Conservation (phyloP, 2,329 filamentous ascomycete genomes). For the Lasiodiplodia theobromae region DNA sequence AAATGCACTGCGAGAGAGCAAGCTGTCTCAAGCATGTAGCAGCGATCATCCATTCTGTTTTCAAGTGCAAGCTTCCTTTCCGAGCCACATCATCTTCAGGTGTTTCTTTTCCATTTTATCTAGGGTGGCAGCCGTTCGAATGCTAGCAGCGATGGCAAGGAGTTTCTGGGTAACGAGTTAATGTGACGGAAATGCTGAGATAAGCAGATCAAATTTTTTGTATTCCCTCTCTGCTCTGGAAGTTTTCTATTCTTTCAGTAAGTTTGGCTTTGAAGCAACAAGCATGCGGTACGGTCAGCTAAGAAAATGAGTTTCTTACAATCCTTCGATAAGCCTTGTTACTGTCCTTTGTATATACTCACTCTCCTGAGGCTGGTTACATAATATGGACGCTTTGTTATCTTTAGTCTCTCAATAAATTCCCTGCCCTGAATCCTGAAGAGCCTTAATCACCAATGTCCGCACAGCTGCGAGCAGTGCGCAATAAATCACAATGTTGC, state of each 20-base stretch:
- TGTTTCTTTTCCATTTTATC: background rate
- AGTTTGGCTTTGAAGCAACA: background rate
- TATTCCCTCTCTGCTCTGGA: slow-evolving; percentile 6
- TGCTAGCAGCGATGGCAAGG: background rate
- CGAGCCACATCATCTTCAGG: background rate
- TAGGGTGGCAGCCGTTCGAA: background rate
- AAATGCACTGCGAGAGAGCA: background rate
- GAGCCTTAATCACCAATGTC: too few species aligned
- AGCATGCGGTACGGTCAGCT: background rate
- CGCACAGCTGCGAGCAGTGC: too few species aligned
- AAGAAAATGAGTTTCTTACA: slow-evolving; percentile 1
- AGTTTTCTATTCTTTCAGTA: background rate
- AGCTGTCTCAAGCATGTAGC: background rate
- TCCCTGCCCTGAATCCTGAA: too few species aligned
- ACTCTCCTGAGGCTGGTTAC: background rate
- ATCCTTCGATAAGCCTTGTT: background rate
- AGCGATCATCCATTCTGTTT: background rate
- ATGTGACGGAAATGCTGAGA: slow-evolving; percentile 6
- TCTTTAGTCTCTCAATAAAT: background rate
- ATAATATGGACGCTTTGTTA: background rate
- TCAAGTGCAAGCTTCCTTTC: background rate
- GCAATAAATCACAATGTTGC: too few species aligned
- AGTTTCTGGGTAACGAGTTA: slow-evolving; percentile 17
- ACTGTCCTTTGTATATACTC: slow-evolving; percentile 6
- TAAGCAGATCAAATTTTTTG: background rate